These are phyloP conservation scores for Calonectria multiphialidica DNA, from an alignment of 2,329 filamentous ascomycete genomes.

Conservation along the genomic window DNA sequence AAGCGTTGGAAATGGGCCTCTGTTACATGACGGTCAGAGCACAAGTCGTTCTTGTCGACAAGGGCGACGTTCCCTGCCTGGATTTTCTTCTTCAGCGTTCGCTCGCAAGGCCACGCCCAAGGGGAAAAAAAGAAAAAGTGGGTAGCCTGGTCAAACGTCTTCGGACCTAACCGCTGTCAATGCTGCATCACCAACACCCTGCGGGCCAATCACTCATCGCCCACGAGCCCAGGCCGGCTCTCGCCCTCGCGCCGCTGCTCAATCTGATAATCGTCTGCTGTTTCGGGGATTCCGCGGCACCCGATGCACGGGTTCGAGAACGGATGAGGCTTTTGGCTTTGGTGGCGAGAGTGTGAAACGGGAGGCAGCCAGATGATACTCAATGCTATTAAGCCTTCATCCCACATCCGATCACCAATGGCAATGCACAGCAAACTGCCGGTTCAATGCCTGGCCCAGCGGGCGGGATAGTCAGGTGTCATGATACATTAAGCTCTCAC, in stretches of 20 bases:
- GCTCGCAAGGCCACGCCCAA: background rate
- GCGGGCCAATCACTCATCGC: background rate
- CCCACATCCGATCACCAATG: background rate
- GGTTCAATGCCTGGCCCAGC: background rate
- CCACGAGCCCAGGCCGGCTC: background rate
- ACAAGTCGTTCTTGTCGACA: background rate
- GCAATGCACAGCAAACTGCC: background rate
- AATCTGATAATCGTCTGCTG: background rate
- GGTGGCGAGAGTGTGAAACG: background rate
- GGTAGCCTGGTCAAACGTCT: background rate
- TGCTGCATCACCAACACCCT: background rate
- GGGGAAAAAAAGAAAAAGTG: background rate
- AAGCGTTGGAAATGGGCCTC: background rate
- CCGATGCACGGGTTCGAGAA: background rate
- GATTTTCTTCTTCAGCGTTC: background rate
- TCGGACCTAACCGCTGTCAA: conserved; percentile 1
- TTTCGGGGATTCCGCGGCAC: background rate
- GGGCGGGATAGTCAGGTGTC: background rate
- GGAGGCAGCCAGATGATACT: background rate
- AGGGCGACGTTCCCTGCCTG: background rate
- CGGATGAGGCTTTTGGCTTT: background rate
- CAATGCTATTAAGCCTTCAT: background rate
- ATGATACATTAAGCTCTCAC: background rate
- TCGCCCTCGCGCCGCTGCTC: background rate
- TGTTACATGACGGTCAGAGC: background rate